phyloP scores from a whole-genome alignment of 176 grass and related monocot genomes.

The Dactylis glomerata region DNA sequence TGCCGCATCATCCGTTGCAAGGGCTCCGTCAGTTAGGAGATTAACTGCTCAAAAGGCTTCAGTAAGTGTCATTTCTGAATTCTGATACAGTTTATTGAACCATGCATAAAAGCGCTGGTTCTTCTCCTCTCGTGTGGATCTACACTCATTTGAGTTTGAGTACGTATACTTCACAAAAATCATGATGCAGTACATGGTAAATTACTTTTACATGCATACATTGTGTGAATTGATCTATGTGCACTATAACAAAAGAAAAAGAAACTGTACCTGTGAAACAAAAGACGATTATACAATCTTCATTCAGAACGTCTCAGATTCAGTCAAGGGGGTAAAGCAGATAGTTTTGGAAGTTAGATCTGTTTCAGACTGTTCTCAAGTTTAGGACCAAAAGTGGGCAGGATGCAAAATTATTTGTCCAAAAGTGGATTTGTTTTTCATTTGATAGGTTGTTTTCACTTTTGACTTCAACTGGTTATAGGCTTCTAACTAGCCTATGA shows the following conservation, averaged over 20 bases:
- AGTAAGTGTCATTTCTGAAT: conserved; percentile 52
- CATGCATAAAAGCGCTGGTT: background rate
- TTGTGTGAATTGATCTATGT: background rate
- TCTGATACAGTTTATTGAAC: background rate
- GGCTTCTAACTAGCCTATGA: background rate
- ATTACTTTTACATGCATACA: background rate
- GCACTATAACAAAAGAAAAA: background rate
- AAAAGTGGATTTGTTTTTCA: background rate
- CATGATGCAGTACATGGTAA: background rate
- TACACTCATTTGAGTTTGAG: background rate
- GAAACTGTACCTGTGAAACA: background rate
- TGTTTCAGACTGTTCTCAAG: background rate
- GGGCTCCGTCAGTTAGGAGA: conserved; percentile 87
- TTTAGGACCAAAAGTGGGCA: background rate
- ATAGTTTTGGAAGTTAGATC: background rate
- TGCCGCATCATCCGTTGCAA: conserved; percentile 92
- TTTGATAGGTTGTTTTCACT: conserved; percentile 13
- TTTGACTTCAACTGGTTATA: background rate
- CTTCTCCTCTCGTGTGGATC: background rate
- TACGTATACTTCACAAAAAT: background rate
- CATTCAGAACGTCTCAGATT: background rate
- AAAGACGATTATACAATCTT: background rate
- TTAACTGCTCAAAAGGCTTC: conserved; percentile 74
- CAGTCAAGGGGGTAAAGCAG: background rate
- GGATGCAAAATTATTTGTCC: background rate